Evolutionary conservation across 1,284 basidiomycete genomes (phyloP).

Genomic region (Fomitiporia mediterranea): DNA sequence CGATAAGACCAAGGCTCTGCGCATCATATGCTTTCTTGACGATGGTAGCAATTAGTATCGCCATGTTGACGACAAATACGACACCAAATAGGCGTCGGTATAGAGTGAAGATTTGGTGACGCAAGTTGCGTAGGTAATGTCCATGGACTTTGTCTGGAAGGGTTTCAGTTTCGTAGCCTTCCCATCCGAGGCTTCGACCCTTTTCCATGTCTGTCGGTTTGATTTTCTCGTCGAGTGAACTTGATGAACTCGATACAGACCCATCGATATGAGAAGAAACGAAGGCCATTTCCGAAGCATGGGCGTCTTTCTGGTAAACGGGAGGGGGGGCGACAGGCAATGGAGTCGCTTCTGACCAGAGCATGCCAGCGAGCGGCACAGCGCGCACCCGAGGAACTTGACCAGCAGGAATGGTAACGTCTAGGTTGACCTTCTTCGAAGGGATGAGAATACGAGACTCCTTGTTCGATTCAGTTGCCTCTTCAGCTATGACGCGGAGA

Average conservation of each 20-base stretch:
- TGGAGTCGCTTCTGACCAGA: slow-evolving; percentile 6
- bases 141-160: slow-evolving; percentile 48
- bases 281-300: not conserved
- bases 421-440: slow-evolving; percentile 13
- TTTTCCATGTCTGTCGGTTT: slow-evolving; percentile 27
- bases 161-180: slow-evolving; percentile 46
- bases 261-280: not conserved
- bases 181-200: slow-evolving; percentile 34
- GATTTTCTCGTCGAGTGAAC: slow-evolving; percentile 22
- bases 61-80: slow-evolving; percentile 51
- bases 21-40: slow-evolving; percentile 39
- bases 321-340: slow-evolving; percentile 17
- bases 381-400: too few relatives aligned
- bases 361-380: slow-evolving; percentile 1
- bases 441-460: slow-evolving; percentile 14
- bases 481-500: slow-evolving; percentile 40
- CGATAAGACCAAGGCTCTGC: slow-evolving; percentile 43
- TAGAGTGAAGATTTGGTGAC: slow-evolving; percentile 49
- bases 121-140: slow-evolving; percentile 44
- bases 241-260: not conserved
- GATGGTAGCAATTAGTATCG: slow-evolving; percentile 44
- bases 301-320: slow-evolving; percentile 16
- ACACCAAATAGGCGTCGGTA: slow-evolving; percentile 55
- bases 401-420: not conserved
- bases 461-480: slow-evolving; percentile 22